Evolutionary conservation across 148 eudicot genomes (phyloP).

Genomic region (Diospyros lotus): DNA sequence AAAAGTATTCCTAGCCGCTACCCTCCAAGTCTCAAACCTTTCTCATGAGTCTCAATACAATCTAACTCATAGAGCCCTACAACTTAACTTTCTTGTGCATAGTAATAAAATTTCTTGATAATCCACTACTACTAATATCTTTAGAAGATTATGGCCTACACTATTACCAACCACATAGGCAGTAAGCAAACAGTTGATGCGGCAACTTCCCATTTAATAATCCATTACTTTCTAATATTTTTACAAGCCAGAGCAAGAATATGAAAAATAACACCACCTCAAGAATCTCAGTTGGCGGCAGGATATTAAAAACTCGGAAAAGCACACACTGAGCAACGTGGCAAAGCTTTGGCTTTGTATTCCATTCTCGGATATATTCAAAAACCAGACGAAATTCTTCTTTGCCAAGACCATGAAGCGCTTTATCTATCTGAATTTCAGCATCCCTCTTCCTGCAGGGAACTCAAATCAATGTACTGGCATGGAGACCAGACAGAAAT

Average conservation of each 20-base stretch:
- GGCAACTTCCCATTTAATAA: not conserved
- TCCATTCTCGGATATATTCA: constrained; percentile 95
- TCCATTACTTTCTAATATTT: not conserved
- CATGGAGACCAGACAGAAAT: constrained; percentile 1
- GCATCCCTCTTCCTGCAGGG: constrained; percentile 56
- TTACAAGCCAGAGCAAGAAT: not conserved
- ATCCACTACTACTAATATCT: no score
- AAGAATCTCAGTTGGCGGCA: constrained; percentile 77
- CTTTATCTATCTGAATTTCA: constrained; percentile 45
- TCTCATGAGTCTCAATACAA: not conserved
- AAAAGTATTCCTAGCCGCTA: not conserved
- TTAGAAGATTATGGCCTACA: no score
- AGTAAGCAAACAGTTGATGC: not conserved
- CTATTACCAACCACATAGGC: not conserved
- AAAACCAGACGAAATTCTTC: constrained; percentile 65
- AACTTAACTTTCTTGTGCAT: not conserved
- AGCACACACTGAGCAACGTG: constrained; percentile 89
- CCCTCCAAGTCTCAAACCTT: not conserved
- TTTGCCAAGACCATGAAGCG: constrained; percentile 58
- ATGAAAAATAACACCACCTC: constrained; percentile 43
- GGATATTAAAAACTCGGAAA: constrained; percentile 61
- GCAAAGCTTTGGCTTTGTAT: constrained; percentile 90
- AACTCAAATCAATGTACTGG: constrained; percentile 9
- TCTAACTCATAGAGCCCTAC: not conserved
- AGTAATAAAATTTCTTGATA: no score